Base-by-base conservation (phyloP, 257 asterid species). In the Ligustrum vulgare region DNA sequence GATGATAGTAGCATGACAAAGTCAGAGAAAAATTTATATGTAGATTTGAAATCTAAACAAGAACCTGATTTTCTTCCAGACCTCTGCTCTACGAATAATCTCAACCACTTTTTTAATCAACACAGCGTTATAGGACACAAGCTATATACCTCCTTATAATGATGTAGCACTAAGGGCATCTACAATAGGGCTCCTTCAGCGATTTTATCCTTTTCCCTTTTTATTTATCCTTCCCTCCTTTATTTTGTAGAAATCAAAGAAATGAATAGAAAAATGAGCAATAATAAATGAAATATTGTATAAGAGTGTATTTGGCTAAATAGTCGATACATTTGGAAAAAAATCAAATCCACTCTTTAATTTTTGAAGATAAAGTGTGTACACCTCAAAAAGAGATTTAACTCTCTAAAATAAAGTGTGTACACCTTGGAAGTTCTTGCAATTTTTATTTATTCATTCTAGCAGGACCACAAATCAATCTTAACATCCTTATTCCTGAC, bases 1-100 rank as follows among this genome's bases (percentile, higher is more conserved):
- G 67, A 75, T 76, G 54, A 73, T 8, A 63, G 32, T 28, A 16
- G 34, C 18, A 62, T 18, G 72, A 23, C 18, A n/a, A 32, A 67
- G 64, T 20, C 34, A 62, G 34, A 62, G n/a, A 8, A 63, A 36
- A 64, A 33, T 54, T 34, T 39, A 76, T 43, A 10, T 16, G 35
- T 11, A 71, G 63, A 45, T 60, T 39, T 31, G 31, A 23, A 62
- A 28, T 37, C 56, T 16, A 10, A 25, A 23, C 11, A 32, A 32
- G 23, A 62, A 69, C 15, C 13, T 22, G 69, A 41, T 31, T 58
- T 54, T 34, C 22, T 58, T 36, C 37, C 13, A 36, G 54, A 67
- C 28, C 34, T 36, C 36, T 65, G 58, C 12, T 34, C 68, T 1
- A 16, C 6, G 8, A 41, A 74, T 74, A 63, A 43, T 34, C 63